phyloP scores from a whole-genome alignment of 1,139 yeast genomes.

The Suhomyces bribrorum region DNA sequence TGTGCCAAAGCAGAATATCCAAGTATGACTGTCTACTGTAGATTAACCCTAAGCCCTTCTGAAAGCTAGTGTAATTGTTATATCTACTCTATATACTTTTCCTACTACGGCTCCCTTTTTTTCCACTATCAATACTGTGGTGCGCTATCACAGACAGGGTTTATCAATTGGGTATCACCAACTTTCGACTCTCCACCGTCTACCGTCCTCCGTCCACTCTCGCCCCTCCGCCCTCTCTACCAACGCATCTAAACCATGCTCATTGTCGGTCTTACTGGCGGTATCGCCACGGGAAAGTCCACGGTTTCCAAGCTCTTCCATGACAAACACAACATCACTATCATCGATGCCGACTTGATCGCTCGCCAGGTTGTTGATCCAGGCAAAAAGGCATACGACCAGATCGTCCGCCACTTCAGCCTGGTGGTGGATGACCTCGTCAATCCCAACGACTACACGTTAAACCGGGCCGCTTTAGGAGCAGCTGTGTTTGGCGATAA shows the following conservation, averaged over 20 bases:
- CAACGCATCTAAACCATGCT: constrained; percentile 56
- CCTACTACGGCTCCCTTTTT: too few relatives aligned
- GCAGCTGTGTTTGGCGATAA: constrained; percentile 71
- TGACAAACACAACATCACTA: constrained; percentile 52
- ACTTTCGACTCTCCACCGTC: too few relatives aligned
- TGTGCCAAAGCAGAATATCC: too few relatives aligned
- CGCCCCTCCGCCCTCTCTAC: background rate
- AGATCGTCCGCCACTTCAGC: constrained; percentile 62
- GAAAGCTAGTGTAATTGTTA: too few relatives aligned
- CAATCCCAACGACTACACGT: constrained; percentile 43
- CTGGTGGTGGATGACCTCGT: constrained; percentile 58
- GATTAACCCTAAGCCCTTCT: too few relatives aligned
- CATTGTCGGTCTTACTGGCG: constrained; percentile 91
- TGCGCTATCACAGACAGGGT: too few relatives aligned
- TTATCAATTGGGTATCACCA: too few relatives aligned
- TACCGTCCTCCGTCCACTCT: too few relatives aligned
- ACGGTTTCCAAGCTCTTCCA: constrained; percentile 70
- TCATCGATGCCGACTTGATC: constrained; percentile 88
- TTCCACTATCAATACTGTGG: too few relatives aligned
- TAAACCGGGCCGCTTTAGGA: constrained; percentile 79
- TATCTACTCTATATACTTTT: too few relatives aligned
- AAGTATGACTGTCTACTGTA: too few relatives aligned
- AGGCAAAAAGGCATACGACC: constrained; percentile 66
- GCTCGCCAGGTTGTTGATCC: constrained; percentile 87
- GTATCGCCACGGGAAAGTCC: constrained; percentile 93